A percentile compares a stretch with the other conserved stretches of the same genome.
phyloP scores from a whole-genome alignment of 139 green algal genomes.

The Picochlorum costavermella region DNA sequence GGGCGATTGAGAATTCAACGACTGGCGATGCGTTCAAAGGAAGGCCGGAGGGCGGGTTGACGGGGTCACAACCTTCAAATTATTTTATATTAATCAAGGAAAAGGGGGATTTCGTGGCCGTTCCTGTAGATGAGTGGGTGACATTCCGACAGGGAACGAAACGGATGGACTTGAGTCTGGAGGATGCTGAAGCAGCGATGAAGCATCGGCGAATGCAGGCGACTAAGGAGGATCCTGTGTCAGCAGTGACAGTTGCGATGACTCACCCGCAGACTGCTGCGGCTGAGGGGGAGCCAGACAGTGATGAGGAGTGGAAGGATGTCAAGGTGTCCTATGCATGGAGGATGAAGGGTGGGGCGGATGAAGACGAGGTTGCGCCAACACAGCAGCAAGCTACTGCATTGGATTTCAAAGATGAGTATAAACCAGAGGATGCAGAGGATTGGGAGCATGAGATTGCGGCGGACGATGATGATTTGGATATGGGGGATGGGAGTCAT shows the following conservation, averaged over 20 bases:
- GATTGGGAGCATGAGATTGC: slow-evolving; percentile 34
- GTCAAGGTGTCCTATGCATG: slow-evolving; percentile 15
- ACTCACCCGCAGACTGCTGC: neutral
- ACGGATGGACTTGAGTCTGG: slow-evolving; percentile 15
- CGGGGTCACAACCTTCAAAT: slow-evolving; percentile 6
- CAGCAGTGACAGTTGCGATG: slow-evolving; percentile 6
- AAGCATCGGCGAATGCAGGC: slow-evolving; percentile 15
- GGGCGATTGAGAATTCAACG: neutral
- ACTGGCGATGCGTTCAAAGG: neutral
- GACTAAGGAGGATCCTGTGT: slow-evolving; percentile 10
- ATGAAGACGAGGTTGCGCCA: neutral
- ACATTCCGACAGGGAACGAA: slow-evolving; percentile 7
- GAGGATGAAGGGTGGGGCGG: neutral
- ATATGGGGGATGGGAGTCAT: slow-evolving; percentile 26
- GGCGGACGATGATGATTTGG: slow-evolving; percentile 30
- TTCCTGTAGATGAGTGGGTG: slow-evolving; percentile 20
- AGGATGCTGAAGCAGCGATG: slow-evolving; percentile 34
- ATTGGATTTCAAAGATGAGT: slow-evolving; percentile 3
- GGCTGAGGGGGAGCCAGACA: slow-evolving; percentile 23
- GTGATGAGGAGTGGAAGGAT: slow-evolving; percentile 30
- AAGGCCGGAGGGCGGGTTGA: neutral
- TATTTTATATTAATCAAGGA: slow-evolving; percentile 28
- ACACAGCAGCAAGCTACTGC: neutral
- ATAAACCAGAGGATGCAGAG: slow-evolving; percentile 16
- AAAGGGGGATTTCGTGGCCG: slow-evolving; percentile 13